Percentiles rank a stretch among this genome's conserved stretches.
Conservation (phyloP, 1,139 yeast genomes). For the Hansenula sp. region DNA sequence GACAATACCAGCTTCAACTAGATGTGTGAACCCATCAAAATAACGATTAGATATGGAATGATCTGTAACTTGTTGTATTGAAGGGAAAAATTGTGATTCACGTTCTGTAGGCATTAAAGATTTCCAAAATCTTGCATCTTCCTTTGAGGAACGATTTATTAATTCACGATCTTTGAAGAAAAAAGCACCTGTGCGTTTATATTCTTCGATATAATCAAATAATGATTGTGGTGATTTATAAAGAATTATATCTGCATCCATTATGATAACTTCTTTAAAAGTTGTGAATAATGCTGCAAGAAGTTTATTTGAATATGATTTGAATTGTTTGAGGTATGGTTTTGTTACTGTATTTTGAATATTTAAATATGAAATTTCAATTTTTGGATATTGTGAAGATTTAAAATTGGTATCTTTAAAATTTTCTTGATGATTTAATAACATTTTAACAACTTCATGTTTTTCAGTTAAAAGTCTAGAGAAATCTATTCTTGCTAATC, state of each 20-base stretch:
- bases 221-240: slow-evolving; percentile 34
- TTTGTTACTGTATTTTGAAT: slow-evolving; percentile 30
- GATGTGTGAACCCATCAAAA: slow-evolving; percentile 31
- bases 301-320: slow-evolving; percentile 45
- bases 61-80: slow-evolving; percentile 27
- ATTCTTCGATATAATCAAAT: slow-evolving; percentile 35
- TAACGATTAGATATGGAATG: slow-evolving; percentile 27
- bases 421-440: background rate
- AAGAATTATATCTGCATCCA: slow-evolving; percentile 50
- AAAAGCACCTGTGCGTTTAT: slow-evolving; percentile 35
- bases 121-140: slow-evolving; percentile 30
- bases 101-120: slow-evolving; percentile 36
- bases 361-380: slow-evolving; percentile 42
- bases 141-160: slow-evolving; percentile 29
- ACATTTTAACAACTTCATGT: background rate
- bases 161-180: slow-evolving; percentile 47
- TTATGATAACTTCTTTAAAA: slow-evolving; percentile 42
- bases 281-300: slow-evolving; percentile 46
- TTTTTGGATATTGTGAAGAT: slow-evolving; percentile 32
- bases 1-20: slow-evolving; percentile 51
- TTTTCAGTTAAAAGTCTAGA: slow-evolving; percentile 8
- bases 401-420: background rate
- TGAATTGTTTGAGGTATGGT: slow-evolving; percentile 28
- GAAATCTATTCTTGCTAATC: slow-evolving; percentile 11
- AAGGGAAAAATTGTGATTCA: slow-evolving; percentile 29